phyloP scores from a whole-genome alignment of 305 asterid genomes.

The Fraxinus velutina region DNA sequence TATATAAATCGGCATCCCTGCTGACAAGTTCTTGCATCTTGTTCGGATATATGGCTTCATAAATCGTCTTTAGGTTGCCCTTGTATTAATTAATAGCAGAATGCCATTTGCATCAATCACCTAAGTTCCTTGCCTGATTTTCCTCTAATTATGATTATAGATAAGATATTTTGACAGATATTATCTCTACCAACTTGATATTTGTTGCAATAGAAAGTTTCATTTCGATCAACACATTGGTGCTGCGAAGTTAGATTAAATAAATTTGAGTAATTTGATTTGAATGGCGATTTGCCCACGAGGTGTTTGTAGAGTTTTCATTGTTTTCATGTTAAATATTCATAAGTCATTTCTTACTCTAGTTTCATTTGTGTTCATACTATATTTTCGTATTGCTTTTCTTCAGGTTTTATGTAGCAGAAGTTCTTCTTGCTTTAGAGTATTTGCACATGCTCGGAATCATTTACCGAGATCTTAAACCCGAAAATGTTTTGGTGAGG shows the following conservation, averaged over 20 bases:
- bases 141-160: background rate
- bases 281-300: background rate
- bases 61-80: background rate
- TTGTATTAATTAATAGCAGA: background rate
- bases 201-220: background rate
- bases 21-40: background rate
- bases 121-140: background rate
- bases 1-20: background rate
- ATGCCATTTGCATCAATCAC: background rate
- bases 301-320: background rate
- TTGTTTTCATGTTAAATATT: background rate
- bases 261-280: background rate
- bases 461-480: conserved; percentile 56
- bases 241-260: background rate
- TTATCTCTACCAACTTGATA: background rate
- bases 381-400: background rate
- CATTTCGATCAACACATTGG: background rate
- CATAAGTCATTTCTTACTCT: background rate
- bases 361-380: background rate
- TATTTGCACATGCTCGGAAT: conserved; percentile 61
- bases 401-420: conserved; percentile 55
- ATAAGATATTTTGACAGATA: background rate
- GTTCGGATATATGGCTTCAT: background rate
- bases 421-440: conserved; percentile 56
- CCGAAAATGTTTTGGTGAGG: conserved; percentile 53